Conservation (phyloP, 208 protist species). For the Strigomonas culicis region DNA sequence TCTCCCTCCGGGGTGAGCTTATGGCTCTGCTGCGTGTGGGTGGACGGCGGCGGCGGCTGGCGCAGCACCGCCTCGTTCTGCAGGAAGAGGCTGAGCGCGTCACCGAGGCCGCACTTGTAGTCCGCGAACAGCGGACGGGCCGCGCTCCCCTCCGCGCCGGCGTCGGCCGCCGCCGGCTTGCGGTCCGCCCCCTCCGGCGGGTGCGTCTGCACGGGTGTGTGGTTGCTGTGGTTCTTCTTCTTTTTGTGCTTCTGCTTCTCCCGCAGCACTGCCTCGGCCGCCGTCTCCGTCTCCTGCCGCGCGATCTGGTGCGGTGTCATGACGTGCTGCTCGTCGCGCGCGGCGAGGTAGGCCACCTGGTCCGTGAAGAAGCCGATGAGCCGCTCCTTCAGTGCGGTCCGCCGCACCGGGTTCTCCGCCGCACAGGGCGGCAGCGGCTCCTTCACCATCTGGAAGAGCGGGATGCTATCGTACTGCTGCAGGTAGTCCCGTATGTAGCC, state of each 20-base stretch:
- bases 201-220: background rate
- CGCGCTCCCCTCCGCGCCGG: too few relatives aligned
- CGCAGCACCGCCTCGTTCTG: too few relatives aligned
- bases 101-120: too few relatives aligned
- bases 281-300: conserved; percentile 25
- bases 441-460: background rate
- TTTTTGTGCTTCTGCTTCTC: background rate
- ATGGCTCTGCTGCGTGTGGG: too few relatives aligned
- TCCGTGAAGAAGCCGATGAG: conserved; percentile 36
- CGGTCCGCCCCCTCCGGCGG: background rate
- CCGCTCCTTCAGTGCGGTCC: conserved; percentile 13
- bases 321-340: conserved; percentile 30
- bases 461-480: background rate
- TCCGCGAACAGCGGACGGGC: too few relatives aligned
- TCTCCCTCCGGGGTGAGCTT: too few relatives aligned
- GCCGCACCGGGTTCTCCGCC: background rate
- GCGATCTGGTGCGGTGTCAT: conserved; percentile 27
- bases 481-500: conserved; percentile 14
- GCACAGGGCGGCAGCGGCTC: background rate
- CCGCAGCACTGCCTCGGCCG: conserved; percentile 14
- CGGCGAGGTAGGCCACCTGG: conserved; percentile 33
- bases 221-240: conserved; percentile 1
- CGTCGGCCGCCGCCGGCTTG: background rate
- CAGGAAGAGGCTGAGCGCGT: too few relatives aligned
- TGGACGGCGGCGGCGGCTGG: too few relatives aligned